A percentile compares a stretch with the other conserved stretches of the same genome.
Evolutionary conservation across 202 grass and related monocot genomes (phyloP).

Genomic region (Hordeum pubiflorum): DNA sequence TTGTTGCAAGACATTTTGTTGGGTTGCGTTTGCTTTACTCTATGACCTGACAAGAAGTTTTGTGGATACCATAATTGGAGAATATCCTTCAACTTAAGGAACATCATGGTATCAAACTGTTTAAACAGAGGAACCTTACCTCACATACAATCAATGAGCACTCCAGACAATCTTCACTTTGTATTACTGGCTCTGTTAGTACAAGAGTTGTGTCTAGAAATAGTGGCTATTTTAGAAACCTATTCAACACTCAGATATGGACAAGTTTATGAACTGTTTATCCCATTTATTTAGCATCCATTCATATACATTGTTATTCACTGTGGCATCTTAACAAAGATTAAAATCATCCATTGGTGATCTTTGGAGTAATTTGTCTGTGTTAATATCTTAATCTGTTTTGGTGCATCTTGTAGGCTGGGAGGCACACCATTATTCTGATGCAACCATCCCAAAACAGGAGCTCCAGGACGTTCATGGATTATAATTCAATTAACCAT

Average conservation of each 20-base stretch:
- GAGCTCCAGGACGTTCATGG: constrained; percentile 78
- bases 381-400: constrained; percentile 11
- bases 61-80: constrained; percentile 7
- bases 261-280: neutral
- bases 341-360: neutral
- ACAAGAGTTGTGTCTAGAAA: neutral
- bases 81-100: neutral
- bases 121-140: neutral
- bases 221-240: neutral
- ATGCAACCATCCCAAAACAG: constrained; percentile 87
- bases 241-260: neutral
- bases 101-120: neutral
- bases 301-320: neutral
- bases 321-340: neutral
- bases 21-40: neutral
- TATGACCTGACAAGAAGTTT: neutral
- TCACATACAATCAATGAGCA: neutral
- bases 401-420: constrained; percentile 48
- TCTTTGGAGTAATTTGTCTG: neutral
- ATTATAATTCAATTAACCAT: constrained; percentile 82
- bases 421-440: constrained; percentile 91
- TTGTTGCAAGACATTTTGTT: neutral
- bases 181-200: neutral
- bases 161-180: constrained; percentile 10
- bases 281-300: neutral